phyloP scores from a whole-genome alignment of 2,329 filamentous ascomycete genomes.

The Mycosphaerella sp. region DNA sequence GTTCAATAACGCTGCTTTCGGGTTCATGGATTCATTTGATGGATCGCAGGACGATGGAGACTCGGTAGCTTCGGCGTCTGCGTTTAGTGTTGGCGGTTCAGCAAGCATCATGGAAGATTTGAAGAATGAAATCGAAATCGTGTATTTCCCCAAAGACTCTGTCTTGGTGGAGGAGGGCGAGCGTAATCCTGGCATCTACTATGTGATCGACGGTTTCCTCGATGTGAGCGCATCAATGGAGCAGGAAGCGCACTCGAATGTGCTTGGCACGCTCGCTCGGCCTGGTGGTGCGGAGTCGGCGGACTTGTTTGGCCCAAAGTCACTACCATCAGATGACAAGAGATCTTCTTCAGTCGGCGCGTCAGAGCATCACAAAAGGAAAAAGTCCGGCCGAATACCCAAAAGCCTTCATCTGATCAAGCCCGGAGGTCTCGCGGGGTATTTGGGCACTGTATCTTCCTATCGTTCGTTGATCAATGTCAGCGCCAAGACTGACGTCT shows the following conservation, averaged over 20 bases:
- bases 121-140: constrained; percentile 89
- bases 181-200: constrained; percentile 92
- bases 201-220: constrained; percentile 93
- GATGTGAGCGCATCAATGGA: constrained; percentile 81
- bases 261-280: constrained; percentile 39
- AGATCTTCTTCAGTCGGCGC: constrained; percentile 21
- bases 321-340: constrained; percentile 17
- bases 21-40: constrained; percentile 46
- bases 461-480: constrained; percentile 96
- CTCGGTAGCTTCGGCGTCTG: constrained; percentile 57
- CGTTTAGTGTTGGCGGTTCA: constrained; percentile 48
- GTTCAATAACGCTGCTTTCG: constrained; percentile 71
- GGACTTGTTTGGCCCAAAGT: constrained; percentile 21
- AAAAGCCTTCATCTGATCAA: constrained; percentile 85
- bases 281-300: constrained; percentile 33
- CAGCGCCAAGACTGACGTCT: constrained; percentile 95
- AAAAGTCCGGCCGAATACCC: constrained; percentile 41
- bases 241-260: constrained; percentile 42
- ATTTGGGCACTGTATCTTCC: constrained; percentile 88
- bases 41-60: constrained; percentile 86
- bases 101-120: constrained; percentile 71
- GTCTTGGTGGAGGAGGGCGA: constrained; percentile 95
- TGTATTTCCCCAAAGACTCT: constrained; percentile 91
- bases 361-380: constrained; percentile 32
- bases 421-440: constrained; percentile 87